Conservation (phyloP, 73 alveolate species). For the Stentor coeruleus region DNA sequence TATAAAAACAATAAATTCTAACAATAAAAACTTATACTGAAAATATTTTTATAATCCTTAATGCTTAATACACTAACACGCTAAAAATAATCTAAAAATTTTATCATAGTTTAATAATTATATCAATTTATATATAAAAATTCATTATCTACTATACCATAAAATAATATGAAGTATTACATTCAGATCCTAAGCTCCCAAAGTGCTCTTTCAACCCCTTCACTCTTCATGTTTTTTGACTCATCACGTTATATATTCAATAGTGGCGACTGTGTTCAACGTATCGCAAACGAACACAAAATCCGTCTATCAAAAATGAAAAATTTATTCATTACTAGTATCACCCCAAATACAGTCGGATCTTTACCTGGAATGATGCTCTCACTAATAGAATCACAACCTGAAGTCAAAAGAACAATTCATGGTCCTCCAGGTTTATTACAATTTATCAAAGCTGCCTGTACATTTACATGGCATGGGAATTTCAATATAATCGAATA, state of each 20-base stretch:
- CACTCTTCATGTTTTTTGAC: constrained; percentile 8
- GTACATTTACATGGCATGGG: constrained; percentile 9
- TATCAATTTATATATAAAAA: no score
- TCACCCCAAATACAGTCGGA: neutral
- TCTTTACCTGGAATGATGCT: constrained; percentile 25
- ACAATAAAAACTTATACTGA: no score
- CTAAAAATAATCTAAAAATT: no score
- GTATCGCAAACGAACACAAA: neutral
- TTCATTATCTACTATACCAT: no score
- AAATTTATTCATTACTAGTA: constrained; percentile 6
- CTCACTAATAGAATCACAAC: neutral
- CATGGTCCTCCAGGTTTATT: constrained; percentile 27
- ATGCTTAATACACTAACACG: no score
- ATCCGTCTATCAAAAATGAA: neutral
- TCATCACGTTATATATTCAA: constrained; percentile 8
- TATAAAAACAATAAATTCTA: no score
- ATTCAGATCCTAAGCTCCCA: neutral
- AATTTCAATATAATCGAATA: neutral
- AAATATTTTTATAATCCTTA: no score
- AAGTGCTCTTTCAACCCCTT: neutral
- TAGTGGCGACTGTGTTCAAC: constrained; percentile 14
- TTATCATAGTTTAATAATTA: no score
- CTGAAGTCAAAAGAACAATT: neutral
- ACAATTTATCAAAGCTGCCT: neutral
- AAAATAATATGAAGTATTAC: constrained; percentile 5